These are phyloP conservation scores for Beauveria asiatica DNA, from an alignment of 2,329 filamentous ascomycete genomes.

Conservation along the genomic window DNA sequence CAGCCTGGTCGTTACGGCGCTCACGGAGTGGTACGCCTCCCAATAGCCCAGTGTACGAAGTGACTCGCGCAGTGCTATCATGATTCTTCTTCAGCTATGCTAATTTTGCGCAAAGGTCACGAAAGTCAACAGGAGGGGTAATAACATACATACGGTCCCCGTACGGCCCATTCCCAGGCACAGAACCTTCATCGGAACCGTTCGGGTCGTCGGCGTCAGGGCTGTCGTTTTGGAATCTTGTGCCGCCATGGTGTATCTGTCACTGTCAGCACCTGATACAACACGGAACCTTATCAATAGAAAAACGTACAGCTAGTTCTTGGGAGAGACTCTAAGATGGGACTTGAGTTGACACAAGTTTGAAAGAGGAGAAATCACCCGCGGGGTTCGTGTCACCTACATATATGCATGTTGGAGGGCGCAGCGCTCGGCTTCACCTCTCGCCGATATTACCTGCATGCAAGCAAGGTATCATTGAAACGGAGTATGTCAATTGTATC, in stretches of 20 bases:
- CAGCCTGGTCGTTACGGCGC: background rate
- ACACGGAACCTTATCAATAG: too few relatives aligned
- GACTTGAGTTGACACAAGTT: background rate
- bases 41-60: slow-evolving; percentile 4
- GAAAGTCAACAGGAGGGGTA: too few relatives aligned
- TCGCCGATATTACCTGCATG: too few relatives aligned
- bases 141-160: slow-evolving; percentile 1
- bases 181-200: slow-evolving; percentile 8
- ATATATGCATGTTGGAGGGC: too few relatives aligned
- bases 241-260: background rate
- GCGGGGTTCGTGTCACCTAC: background rate
- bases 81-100: background rate
- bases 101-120: background rate
- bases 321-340: too few relatives aligned
- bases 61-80: slow-evolving; percentile 2
- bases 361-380: background rate
- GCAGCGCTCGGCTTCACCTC: too few relatives aligned
- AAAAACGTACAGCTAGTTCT: background rate
- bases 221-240: background rate
- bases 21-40: background rate
- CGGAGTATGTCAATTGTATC: too few relatives aligned
- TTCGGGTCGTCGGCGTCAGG: background rate
- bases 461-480: too few relatives aligned
- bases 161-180: slow-evolving; percentile 6
- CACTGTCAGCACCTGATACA: background rate